phyloP scores from a whole-genome alignment of 305 asterid genomes.

The Fraxinus dipetala region DNA sequence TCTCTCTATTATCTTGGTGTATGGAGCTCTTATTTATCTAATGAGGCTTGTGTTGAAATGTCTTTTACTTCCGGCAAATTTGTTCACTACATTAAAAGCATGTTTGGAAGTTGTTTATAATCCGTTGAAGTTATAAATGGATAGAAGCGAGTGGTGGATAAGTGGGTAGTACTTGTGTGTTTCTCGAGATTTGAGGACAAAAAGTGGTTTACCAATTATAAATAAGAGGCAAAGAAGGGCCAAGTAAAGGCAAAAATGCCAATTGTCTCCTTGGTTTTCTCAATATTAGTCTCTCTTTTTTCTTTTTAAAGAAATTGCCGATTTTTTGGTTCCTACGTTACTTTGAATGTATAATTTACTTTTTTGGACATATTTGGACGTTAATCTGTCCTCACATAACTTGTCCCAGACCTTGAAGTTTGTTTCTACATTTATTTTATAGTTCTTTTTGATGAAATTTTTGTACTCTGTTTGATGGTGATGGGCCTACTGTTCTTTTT shows the following conservation, averaged over 20 bases:
- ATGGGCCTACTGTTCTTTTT: neutral
- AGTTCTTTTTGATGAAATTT: neutral
- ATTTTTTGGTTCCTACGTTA: slow-evolving; percentile 6
- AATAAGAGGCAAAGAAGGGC: neutral
- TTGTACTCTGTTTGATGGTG: neutral
- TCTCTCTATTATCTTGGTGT: slow-evolving; percentile 10
- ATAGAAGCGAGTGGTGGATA: neutral
- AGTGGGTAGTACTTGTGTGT: neutral
- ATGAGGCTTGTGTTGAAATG: slow-evolving; percentile 1
- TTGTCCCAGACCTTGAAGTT: neutral
- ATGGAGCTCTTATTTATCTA: slow-evolving; percentile 11
- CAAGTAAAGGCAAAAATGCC: neutral
- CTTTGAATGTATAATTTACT: neutral
- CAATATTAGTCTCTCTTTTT: neutral
- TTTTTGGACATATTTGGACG: neutral
- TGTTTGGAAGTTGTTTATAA: neutral
- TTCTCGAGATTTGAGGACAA: neutral
- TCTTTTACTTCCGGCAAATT: neutral
- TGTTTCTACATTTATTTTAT: neutral
- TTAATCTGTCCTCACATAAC: neutral
- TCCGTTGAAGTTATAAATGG: neutral
- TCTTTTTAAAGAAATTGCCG: slow-evolving; percentile 12
- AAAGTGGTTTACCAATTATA: neutral
- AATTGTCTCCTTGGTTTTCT: slow-evolving; percentile 12
- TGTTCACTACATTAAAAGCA: slow-evolving; percentile 7